phyloP scores from a whole-genome alignment of 148 eudicot genomes.

The Rhododendron ovatum region DNA sequence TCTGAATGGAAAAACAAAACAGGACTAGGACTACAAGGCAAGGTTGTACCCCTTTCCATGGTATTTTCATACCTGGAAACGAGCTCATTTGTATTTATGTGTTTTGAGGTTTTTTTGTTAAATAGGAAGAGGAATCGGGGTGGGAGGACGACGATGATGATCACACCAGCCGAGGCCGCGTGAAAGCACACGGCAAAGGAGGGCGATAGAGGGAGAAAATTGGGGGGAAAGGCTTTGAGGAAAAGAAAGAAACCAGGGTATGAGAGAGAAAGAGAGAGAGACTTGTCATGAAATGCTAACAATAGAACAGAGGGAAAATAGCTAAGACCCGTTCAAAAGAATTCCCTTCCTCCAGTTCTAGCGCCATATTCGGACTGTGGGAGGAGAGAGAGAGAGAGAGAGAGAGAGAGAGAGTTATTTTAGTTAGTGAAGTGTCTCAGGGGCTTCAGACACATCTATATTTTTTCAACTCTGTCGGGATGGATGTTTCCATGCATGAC shows the following conservation, averaged over 20 bases:
- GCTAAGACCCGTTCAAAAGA: neutral
- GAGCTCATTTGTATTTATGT: neutral
- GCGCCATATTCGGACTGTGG: conserved; percentile 6
- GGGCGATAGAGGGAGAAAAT: conserved; percentile 9
- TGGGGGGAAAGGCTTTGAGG: neutral
- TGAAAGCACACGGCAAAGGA: conserved; percentile 23
- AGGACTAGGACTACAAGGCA: neutral
- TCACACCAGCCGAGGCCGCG: conserved; percentile 24
- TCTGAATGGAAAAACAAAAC: neutral
- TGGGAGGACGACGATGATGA: neutral
- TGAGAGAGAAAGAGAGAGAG: neutral
- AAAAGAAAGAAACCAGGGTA: neutral
- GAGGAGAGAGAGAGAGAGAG: neutral
- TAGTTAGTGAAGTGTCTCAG: neutral
- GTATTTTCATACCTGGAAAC: conserved; percentile 21
- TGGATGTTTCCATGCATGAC: no score
- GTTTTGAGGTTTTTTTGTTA: neutral
- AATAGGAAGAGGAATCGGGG: no score
- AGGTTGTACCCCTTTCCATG: conserved; percentile 12
- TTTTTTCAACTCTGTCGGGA: neutral
- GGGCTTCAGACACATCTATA: neutral
- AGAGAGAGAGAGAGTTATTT: neutral
- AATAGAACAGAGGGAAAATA: conserved; percentile 4
- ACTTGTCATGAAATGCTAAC: conserved; percentile 8
- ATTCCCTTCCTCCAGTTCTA: conserved; percentile 23